A percentile compares a stretch with the other conserved stretches of the same genome.
phyloP scores from a whole-genome alignment of 495 filamentous ascomycete species.

The Aspergillus cavernicola region DNA sequence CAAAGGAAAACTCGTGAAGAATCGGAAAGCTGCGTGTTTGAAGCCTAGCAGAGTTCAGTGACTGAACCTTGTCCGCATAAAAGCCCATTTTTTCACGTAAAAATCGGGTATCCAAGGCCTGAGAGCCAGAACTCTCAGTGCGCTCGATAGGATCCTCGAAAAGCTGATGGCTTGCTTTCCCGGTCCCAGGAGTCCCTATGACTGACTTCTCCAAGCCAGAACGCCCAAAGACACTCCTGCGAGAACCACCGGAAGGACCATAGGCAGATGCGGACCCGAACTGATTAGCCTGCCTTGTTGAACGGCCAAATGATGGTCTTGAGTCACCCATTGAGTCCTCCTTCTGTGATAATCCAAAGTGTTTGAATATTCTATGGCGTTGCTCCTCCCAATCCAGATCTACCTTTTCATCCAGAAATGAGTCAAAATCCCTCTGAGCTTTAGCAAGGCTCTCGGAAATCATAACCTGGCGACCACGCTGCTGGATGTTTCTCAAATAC shows the following conservation, averaged over 20 bases:
- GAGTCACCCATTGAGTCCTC: slow-evolving; percentile 43
- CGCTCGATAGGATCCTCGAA: slow-evolving; percentile 68
- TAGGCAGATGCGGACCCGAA: slow-evolving; percentile 23
- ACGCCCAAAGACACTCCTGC: slow-evolving; percentile 65
- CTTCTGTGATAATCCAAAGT: slow-evolving; percentile 81
- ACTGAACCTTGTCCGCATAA: slow-evolving; percentile 70
- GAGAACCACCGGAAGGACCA: slow-evolving; percentile 35
- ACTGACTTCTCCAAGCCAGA: slow-evolving; percentile 74
- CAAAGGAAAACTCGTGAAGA: slow-evolving; percentile 64
- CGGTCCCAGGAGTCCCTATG: slow-evolving; percentile 68
- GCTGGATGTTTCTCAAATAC: slow-evolving; percentile 78
- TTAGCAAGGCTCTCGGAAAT: slow-evolving; percentile 83
- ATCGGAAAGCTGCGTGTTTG: slow-evolving; percentile 61
- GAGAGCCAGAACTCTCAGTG: slow-evolving; percentile 32
- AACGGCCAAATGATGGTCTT: slow-evolving; percentile 58
- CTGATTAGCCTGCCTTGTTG: slow-evolving; percentile 41
- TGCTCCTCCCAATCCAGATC: slow-evolving; percentile 95
- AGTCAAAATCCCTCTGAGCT: slow-evolving; percentile 84
- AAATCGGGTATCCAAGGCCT: slow-evolving; percentile 64
- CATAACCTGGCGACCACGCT: slow-evolving; percentile 87
- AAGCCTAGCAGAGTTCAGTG: slow-evolving; percentile 70
- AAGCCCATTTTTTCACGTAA: slow-evolving; percentile 74
- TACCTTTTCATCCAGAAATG: slow-evolving; percentile 88
- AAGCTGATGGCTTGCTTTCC: slow-evolving; percentile 48
- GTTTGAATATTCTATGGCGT: slow-evolving; percentile 85